Conservation (phyloP, 345 rosid genomes). For the Litchi chinensis region DNA sequence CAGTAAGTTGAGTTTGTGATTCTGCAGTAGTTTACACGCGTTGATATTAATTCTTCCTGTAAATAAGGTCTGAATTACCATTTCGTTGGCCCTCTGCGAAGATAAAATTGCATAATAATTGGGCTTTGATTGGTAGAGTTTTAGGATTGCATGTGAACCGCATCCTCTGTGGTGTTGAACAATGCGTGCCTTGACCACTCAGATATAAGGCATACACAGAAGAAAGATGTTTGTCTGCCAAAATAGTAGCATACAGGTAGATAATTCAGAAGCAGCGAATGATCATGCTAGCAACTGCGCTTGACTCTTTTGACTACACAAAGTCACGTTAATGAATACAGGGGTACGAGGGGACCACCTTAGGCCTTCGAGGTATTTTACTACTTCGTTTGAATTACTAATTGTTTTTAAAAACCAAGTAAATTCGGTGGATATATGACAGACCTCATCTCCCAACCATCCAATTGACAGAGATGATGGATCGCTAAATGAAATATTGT, state of each 20-base stretch:
- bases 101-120: conserved; percentile 1
- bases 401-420: not conserved
- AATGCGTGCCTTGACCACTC: conserved; percentile 10
- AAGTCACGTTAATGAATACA: not conserved
- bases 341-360: conserved; percentile 1
- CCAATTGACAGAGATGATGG: not conserved
- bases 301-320: conserved; percentile 8
- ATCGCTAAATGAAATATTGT: not conserved
- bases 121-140: not conserved
- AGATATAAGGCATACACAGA: not conserved
- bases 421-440: conserved; percentile 14
- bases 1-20: not conserved
- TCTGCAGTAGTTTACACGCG: not conserved
- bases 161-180: not conserved
- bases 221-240: conserved; percentile 8
- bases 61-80: not conserved
- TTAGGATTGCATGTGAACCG: not conserved
- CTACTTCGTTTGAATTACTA: not conserved
- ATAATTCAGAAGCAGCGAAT: not conserved
- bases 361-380: not conserved
- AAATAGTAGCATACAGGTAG: not conserved
- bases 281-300: not conserved
- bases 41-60: not conserved
- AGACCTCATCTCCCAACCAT: conserved; percentile 4
- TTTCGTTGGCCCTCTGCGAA: not conserved